phyloP scores from a whole-genome alignment of 352 stramenopile species.

The Hyaloperonospora brassicae region DNA sequence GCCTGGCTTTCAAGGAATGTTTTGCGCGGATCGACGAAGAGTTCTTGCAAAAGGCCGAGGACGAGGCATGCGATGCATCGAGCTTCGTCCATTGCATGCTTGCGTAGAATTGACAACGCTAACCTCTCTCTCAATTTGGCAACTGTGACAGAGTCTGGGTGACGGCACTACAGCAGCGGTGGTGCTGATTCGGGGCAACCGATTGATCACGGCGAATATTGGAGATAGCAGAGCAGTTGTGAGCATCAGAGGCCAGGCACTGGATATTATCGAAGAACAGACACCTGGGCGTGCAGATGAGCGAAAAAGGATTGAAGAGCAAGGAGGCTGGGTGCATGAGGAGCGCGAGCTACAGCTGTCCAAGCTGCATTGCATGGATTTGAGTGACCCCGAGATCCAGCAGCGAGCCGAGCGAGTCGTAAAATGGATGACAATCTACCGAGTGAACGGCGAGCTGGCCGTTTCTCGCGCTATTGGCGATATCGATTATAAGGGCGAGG shows the following conservation, averaged over 20 bases:
- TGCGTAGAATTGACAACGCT: too few relatives aligned
- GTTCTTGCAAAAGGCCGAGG: slow-evolving; percentile 55
- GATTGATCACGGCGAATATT: slow-evolving; percentile 78
- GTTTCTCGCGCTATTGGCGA: slow-evolving; percentile 89
- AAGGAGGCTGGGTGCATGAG: slow-evolving; percentile 75
- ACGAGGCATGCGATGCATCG: slow-evolving; percentile 31
- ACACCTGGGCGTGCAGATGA: slow-evolving; percentile 71
- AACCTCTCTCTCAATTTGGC: too few relatives aligned
- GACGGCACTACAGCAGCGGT: slow-evolving; percentile 74
- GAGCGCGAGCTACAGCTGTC: slow-evolving; percentile 83
- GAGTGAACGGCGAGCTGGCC: slow-evolving; percentile 89
- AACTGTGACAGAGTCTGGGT: slow-evolving; percentile 33
- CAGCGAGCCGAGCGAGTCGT: slow-evolving; percentile 74
- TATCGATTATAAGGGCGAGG: slow-evolving; percentile 85
- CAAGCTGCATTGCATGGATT: slow-evolving; percentile 83
- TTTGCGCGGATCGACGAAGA: slow-evolving; percentile 73
- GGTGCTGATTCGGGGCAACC: slow-evolving; percentile 76
- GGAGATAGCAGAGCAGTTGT: slow-evolving; percentile 84
- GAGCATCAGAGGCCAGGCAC: slow-evolving; percentile 61
- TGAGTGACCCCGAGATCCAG: slow-evolving; percentile 81
- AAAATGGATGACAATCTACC: slow-evolving; percentile 80
- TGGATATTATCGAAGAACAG: slow-evolving; percentile 86
- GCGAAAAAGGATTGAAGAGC: slow-evolving; percentile 55
- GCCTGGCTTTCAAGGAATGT: slow-evolving; percentile 59
- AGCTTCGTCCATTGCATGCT: too few relatives aligned